phyloP scores from a whole-genome alignment of 2,329 filamentous ascomycete species.

The Sarocladium strictum region DNA sequence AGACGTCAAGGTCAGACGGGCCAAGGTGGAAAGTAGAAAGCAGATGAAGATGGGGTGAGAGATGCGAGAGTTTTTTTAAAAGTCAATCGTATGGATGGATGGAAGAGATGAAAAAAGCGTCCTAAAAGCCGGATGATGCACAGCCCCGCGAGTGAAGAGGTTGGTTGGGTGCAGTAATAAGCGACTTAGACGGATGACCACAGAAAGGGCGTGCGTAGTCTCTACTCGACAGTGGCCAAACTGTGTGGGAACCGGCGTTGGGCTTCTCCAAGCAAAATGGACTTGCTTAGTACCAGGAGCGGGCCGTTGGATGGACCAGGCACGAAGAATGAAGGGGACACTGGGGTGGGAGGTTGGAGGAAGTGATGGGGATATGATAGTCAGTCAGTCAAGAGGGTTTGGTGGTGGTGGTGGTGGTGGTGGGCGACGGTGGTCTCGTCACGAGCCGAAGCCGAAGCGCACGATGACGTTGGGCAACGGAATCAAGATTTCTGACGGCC shows the following conservation, averaged over 20 bases:
- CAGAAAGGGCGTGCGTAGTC: too few relatives aligned
- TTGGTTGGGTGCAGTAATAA: not conserved
- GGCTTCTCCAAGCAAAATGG: not conserved
- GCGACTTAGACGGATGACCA: not conserved
- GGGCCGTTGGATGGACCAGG: not conserved
- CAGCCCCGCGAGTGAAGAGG: not conserved
- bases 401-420: not conserved
- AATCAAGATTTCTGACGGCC: conserved; percentile 9
- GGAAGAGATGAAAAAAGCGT: conserved; percentile 2
- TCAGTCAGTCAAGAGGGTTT: too few relatives aligned
- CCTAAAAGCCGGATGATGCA: conserved; percentile 1
- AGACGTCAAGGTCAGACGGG: too few relatives aligned
- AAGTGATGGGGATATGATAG: too few relatives aligned
- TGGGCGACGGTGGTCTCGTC: too few relatives aligned
- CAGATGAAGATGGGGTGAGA: not conserved
- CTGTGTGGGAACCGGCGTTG: not conserved
- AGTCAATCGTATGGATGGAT: not conserved
- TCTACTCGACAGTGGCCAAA: too few relatives aligned
- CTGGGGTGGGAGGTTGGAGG: not conserved
- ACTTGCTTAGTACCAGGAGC: not conserved
- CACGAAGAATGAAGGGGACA: not conserved
- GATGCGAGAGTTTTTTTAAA: too few relatives aligned
- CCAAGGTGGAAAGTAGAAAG: not conserved
- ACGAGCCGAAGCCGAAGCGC: conserved; percentile 5
- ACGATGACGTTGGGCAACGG: conserved; percentile 10